These are phyloP conservation scores for Parascedosporium putredinis DNA, from an alignment of 2,329 filamentous ascomycete genomes.

Conservation along the genomic window DNA sequence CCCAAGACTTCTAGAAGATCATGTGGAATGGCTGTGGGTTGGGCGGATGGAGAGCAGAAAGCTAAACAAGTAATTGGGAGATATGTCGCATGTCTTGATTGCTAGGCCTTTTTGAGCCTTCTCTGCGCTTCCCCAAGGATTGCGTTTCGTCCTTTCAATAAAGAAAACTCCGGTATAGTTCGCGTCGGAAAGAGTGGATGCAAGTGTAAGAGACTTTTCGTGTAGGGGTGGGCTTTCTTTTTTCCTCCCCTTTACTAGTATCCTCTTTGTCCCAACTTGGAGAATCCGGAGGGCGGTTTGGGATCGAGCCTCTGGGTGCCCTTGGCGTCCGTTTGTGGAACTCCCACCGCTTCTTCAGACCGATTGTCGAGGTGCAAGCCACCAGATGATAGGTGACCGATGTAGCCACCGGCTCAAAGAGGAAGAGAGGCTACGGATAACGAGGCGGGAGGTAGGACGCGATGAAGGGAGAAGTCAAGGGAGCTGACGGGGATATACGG, in stretches of 20 bases:
- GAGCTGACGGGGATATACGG: background rate
- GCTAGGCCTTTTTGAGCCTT: too few species aligned
- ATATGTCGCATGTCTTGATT: too few species aligned
- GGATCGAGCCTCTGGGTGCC: conserved; percentile 4
- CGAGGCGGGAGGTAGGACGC: too few species aligned
- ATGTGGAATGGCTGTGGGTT: background rate
- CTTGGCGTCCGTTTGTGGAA: conserved; percentile 3
- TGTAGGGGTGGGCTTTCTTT: background rate
- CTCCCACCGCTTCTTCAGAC: background rate
- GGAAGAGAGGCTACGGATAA: background rate
- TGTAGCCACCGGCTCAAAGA: background rate
- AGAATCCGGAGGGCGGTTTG: background rate
- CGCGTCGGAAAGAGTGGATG: background rate
- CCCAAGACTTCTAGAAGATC: background rate
- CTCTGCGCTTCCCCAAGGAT: too few species aligned
- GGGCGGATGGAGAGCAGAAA: too few species aligned
- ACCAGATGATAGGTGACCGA: background rate
- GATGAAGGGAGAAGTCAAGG: too few species aligned
- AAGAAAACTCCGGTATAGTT: too few species aligned
- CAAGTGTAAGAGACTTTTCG: background rate
- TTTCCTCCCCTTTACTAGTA: background rate
- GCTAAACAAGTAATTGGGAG: too few species aligned
- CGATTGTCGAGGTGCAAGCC: background rate
- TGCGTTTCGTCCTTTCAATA: background rate
- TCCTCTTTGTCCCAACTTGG: background rate